These are phyloP conservation scores for Aethionema arabicum DNA, from an alignment of 345 rosid species.

Conservation along the genomic window DNA sequence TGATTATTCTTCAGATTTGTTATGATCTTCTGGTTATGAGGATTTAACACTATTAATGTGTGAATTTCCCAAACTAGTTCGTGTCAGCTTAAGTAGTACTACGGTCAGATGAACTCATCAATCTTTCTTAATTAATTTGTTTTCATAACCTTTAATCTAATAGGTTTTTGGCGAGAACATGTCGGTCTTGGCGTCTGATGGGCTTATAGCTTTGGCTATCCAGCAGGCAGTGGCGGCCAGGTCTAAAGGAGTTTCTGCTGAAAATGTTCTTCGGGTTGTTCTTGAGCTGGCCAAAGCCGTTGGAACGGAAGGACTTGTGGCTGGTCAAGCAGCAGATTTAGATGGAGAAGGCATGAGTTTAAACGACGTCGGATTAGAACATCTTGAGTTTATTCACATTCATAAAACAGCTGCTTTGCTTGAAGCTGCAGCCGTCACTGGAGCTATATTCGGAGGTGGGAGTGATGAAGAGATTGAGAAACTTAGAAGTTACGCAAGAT, in stretches of 20 bases:
- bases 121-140: too few species aligned
- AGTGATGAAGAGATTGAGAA: conserved; percentile 50
- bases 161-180: conserved; percentile 59
- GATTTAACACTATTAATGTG: too few species aligned
- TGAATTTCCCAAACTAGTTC: too few species aligned
- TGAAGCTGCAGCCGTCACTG: conserved; percentile 54
- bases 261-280: conserved; percentile 42
- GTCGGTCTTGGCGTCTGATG: conserved; percentile 62
- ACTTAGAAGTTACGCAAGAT: conserved; percentile 52
- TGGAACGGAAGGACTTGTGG: conserved; percentile 62
- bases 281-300: conserved; percentile 49
- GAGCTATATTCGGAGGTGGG: conserved; percentile 66
- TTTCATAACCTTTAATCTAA: too few species aligned
- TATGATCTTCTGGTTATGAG: too few species aligned
- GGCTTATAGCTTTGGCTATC: conserved; percentile 48
- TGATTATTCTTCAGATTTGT: too few species aligned
- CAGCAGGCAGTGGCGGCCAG: conserved; percentile 41
- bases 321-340: conserved; percentile 63
- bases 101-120: too few species aligned
- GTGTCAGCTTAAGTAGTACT: too few species aligned
- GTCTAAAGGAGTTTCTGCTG: conserved; percentile 41
- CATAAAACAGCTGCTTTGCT: conserved; percentile 63
- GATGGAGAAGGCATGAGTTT: conserved; percentile 40
- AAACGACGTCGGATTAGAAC: conserved; percentile 40
- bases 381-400: conserved; percentile 58